Evolutionary conservation across 1,139 yeast genomes (phyloP), one percentile per base, ranked within the genome.

Genomic region (Arxiozyma heterogenica): DNA sequence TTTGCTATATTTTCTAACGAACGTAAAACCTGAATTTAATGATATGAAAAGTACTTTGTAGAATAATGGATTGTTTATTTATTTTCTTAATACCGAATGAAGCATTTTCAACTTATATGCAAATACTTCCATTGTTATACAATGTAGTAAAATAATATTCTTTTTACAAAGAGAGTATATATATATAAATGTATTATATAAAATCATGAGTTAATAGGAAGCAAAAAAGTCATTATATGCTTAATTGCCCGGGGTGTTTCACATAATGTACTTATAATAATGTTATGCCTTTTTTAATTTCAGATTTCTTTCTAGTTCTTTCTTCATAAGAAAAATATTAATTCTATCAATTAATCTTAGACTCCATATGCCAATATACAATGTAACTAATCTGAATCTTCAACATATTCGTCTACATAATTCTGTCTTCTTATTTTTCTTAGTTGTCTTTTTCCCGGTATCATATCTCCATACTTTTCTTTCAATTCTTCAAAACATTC

Each of bases 391-490:
- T 52, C 54, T 8, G 51, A 44, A 25, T 53, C 61, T 49, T 56
- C 58, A 30, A 57, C 62, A 43, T 58, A 63, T 23, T 57, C 62
- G 27, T 61, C 60, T 43, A 56, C 60, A 48, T 65, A 63, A 49
- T 61, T 60, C 43, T 60, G 63, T 53, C 67, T 63, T 52, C 63
- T 66, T 4, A 64, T 57, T 46, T 66, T 64, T 57, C 71, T 64
- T 49, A 64, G 53, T 34, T 64, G 63, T 52, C 71, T 60, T 47
- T 62, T 66, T 22, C 67, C 65, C 9, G 67, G 64, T 44, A 59
- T 58, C 62, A 66, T 60, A 47, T 61, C 68, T 23, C 62, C 63
- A 55, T 63, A 67, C 48, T 66, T 57, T 21, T 50, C 58, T 50
- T 56, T 63, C 48, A 67, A 50, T 44, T 63, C 61, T 56, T 67